phyloP scores from a whole-genome alignment of 2,329 filamentous ascomycete genomes.

The Tolypocladium amazonense region DNA sequence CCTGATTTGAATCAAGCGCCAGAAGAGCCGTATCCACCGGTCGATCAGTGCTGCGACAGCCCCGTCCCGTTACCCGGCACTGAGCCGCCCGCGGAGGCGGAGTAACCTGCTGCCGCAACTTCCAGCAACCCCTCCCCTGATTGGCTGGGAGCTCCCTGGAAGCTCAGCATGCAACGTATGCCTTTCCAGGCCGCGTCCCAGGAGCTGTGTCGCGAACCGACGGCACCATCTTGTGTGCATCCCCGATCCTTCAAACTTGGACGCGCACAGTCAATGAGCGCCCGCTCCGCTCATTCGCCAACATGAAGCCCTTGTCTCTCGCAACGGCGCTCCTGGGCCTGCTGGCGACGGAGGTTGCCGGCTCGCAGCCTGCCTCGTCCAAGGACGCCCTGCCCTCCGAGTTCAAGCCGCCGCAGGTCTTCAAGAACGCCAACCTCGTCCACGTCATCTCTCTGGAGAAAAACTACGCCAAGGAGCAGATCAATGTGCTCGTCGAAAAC shows the following conservation, averaged over 20 bases:
- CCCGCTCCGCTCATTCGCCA: slow-evolving; percentile 14
- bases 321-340: slow-evolving; percentile 50
- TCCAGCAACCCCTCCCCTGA: slow-evolving; percentile 5
- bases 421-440: slow-evolving; percentile 87
- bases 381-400: slow-evolving; percentile 49
- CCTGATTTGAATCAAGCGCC: not conserved
- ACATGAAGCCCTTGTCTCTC: slow-evolving; percentile 34
- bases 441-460: slow-evolving; percentile 89
- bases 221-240: not conserved
- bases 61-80: no score
- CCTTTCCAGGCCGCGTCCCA: not conserved
- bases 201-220: not conserved
- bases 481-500: slow-evolving; percentile 95
- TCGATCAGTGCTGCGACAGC: not conserved
- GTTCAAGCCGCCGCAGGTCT: slow-evolving; percentile 82
- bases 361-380: slow-evolving; percentile 35
- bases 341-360: slow-evolving; percentile 34
- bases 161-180: slow-evolving; percentile 1
- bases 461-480: slow-evolving; percentile 76
- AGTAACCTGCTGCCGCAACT: slow-evolving; percentile 1
- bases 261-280: slow-evolving; percentile 23
- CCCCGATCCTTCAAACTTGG: slow-evolving; percentile 3
- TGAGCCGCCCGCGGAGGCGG: not conserved
- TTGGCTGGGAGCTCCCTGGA: slow-evolving; percentile 17
- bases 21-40: not conserved